Evolutionary conservation across 352 stramenopile genomes (phyloP).

Genomic region (Chrysophaeum taylorii): DNA sequence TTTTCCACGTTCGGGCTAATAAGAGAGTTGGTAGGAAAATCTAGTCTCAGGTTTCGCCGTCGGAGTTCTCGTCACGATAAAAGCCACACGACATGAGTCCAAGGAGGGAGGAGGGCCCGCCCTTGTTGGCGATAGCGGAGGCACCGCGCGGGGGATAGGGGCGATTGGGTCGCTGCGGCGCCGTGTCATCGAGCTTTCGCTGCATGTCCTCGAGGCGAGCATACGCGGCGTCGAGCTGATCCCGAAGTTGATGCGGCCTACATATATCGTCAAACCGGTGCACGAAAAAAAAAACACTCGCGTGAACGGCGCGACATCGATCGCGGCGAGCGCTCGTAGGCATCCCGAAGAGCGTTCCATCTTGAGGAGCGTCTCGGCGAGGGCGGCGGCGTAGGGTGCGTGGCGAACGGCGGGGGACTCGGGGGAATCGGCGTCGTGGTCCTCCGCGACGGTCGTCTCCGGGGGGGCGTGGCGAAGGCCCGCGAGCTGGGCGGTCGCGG

Average conservation of each 20-base stretch:
- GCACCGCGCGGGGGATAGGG: background rate
- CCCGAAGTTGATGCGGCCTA: slow-evolving; percentile 2
- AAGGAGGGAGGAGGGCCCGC: too few species aligned
- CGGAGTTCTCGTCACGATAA: background rate
- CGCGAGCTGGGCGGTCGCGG: background rate
- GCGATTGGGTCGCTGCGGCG: background rate
- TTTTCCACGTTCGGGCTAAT: too few species aligned
- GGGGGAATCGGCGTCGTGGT: background rate
- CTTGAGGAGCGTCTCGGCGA: slow-evolving; percentile 5
- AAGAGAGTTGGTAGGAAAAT: too few species aligned
- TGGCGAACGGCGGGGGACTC: background rate
- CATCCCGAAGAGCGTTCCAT: slow-evolving; percentile 8
- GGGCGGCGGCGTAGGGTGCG: background rate
- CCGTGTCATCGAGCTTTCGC: background rate
- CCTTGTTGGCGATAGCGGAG: too few species aligned
- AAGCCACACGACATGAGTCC: slow-evolving; percentile 2
- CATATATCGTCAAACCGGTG: too few species aligned
- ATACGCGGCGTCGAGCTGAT: slow-evolving; percentile 2
- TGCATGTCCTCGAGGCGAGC: slow-evolving; percentile 6
- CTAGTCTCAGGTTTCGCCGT: background rate
- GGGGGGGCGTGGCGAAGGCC: background rate
- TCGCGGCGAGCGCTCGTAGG: slow-evolving; percentile 1
- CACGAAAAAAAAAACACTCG: too few species aligned
- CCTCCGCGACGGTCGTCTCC: background rate
- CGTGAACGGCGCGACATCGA: slow-evolving; percentile 4